Base-by-base conservation (phyloP, 108 stramenopile species). In the Nitzschia sp. region DNA sequence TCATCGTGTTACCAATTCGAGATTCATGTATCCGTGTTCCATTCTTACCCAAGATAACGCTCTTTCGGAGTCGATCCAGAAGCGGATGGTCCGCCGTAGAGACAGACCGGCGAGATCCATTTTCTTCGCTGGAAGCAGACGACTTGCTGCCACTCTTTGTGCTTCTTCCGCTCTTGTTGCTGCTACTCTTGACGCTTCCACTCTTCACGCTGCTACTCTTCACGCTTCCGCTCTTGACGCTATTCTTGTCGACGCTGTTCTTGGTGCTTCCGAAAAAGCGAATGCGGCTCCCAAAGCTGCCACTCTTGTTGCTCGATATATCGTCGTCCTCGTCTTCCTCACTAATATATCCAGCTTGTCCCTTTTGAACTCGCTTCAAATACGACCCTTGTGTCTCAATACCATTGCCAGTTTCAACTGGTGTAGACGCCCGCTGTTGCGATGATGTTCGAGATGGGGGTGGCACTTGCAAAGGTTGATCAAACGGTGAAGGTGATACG, bases 11-110 rank as follows among this genome's bases (percentile, higher is more conserved):
- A 1, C 66, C 74, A 2, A 66, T 27, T 28, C 59, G 56, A 19
- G 26, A 30, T 13, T 45, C 48, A 27, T 64, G 31, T 34, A 59
- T 59, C 46, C 74, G 49, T 24, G 34, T 51, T 45, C 74, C 74
- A 24, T 67, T 67, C 27, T 66, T 56, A 2, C 38, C 45, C 24
- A 75, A 45, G 36, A 58, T 34, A 35, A 66, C 59, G 38, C 66
- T 64, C 47, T 45, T 31, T 17, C 38, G 19, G 28, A 72, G 59
- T 13, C 56, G 45, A 36, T 62, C 42, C 6, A 62, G 19, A 1
- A 62, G 31, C 13, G 2, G 19, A 15, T 36, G 19, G 0, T 13
- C 18, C 8, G 31, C 33, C 11, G 35, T 2, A 24, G 61, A 42
- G 0, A 1, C 45, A 38, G 38, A 18, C 45, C 42, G 46, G 11